Evolutionary conservation across 1,284 basidiomycete genomes (phyloP), one percentile per base, ranked within the genome.

Genomic region (Agroathelia rolfsii): DNA sequence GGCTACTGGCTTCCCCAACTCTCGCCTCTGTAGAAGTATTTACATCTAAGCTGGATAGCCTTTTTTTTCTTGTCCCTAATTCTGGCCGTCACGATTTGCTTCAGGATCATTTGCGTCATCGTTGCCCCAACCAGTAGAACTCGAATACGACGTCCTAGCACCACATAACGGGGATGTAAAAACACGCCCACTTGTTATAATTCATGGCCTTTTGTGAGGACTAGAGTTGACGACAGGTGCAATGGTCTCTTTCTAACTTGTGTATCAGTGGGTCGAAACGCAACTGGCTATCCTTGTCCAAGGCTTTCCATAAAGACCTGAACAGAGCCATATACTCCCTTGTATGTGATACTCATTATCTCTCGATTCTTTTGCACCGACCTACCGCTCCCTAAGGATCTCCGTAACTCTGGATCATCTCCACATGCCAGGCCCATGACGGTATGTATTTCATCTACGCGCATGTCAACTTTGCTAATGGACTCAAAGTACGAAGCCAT

Each of bases 381-480:
- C 21, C 16, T 36, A 28, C 40, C 34, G 26, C 14, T 17, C 20
- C 27, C 24, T 3, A 41, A 86, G 80, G 87, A 92, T 52, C 61
- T 92, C 8, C 66, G 88, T 11, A 92, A 92, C 44, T 87, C 90
- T 46, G 87, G 87, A 3, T 56, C 69, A 5, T 88, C 85, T 0
- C 82, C 84, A 0, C 84, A 86, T 49, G 62, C 60, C 8, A 59
- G 59, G 6, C 73, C 75, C 0, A 81, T 85, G 69, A 73, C 69
- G n/a, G n/a, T n/a, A n/a, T n/a, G n/a, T n/a, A n/a, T n/a, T n/a
- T n/a, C n/a, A n/a, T n/a, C n/a, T n/a, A n/a, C n/a, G n/a, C n/a
- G n/a, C n/a, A n/a, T n/a, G n/a, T n/a, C n/a, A n/a, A n/a, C n/a
- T n/a, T n/a, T n/a, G n/a, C n/a, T n/a, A n/a, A n/a, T n/a, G n/a